Base-by-base conservation (phyloP, 2,329 filamentous ascomycete genomes). In the Aureobasidium sp. region DNA sequence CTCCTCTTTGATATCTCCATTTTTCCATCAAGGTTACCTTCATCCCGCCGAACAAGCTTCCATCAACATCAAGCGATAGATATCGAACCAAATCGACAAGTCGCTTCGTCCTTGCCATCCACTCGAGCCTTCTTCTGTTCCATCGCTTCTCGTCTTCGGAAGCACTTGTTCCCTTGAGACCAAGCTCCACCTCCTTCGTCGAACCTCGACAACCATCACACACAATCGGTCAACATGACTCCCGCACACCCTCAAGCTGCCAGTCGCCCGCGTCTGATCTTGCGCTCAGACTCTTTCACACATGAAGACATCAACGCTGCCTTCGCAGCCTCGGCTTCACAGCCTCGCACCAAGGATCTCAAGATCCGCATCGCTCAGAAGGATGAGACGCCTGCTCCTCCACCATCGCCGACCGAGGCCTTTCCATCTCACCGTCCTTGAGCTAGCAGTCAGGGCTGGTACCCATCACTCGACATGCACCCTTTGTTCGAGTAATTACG, bases 341-440 rank as follows among this genome's bases (percentile, higher is more conserved):
- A 63, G 12, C 64, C 64, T 22, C 64, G 64, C 44, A 63, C 59
- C 25, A 59, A 63, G 25, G 61, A 64, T 25, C 62, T 64, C 42
- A 64, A 64, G 49, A 66, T 66, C 45, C 62, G 62, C 25, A 63
- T 63, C 17, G 62, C 56, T n/a, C 63, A 64, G 44, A 53, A 61
- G 55, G 52, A 58, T 36, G 62, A 62, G 25, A 62, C 60, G 37
- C 62, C 63, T 17, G 62, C 64, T 31, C 64, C 64, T 47, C 64
- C 64, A 8, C 64, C 64, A 17, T 64, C 64, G 5, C 64, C 64
- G 27, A 63, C 60, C 45, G 61, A 65, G 15, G 45, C 47, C 9
- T 53, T 61, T 15, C 27, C 45, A 6, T 61, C 39, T 29, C 47
- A 61, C 11, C 44, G 57, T 47, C 55, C 55, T 39, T 58, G 8